Percentiles rank a stretch among this genome's conserved stretches.
phyloP scores from a whole-genome alignment of 139 green algal genomes.

The Gonium pectorale region DNA sequence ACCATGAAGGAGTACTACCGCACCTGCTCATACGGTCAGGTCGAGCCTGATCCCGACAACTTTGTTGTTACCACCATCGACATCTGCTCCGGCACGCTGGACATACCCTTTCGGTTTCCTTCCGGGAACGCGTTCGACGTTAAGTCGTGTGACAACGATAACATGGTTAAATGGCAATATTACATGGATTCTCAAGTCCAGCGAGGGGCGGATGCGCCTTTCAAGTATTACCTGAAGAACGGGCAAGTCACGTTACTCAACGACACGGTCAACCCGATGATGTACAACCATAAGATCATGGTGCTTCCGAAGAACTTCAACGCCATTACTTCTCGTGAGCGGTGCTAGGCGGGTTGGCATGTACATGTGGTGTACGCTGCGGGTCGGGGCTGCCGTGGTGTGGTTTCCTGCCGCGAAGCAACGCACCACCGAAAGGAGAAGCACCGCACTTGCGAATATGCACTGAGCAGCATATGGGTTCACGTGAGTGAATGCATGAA shows the following conservation, averaged over 20 bases:
- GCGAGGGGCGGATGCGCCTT: too few species aligned
- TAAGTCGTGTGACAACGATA: conserved; percentile 9
- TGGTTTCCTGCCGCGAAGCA: too few species aligned
- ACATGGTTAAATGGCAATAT: conserved; percentile 36
- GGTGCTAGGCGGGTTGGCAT: too few species aligned
- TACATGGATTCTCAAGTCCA: background rate
- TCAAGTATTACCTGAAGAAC: too few species aligned
- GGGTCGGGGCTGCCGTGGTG: too few species aligned
- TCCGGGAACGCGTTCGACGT: background rate
- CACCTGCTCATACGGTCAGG: background rate
- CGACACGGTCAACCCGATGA: background rate
- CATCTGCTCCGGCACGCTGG: conserved; percentile 5
- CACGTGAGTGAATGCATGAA: too few species aligned
- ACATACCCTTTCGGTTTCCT: background rate
- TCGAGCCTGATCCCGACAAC: background rate
- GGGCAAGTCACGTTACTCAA: too few species aligned
- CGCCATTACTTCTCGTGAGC: too few species aligned
- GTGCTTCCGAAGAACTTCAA: conserved; percentile 6
- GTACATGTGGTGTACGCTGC: too few species aligned
- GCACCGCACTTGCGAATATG: too few species aligned
- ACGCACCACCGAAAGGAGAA: too few species aligned
- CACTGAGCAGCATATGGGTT: too few species aligned
- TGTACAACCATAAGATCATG: conserved; percentile 19
- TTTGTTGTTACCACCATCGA: background rate
- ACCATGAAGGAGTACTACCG: background rate